These are phyloP conservation scores for Pulveroboletus ravenelii DNA, from an alignment of 768 basidiomycete species.

Conservation along the genomic window DNA sequence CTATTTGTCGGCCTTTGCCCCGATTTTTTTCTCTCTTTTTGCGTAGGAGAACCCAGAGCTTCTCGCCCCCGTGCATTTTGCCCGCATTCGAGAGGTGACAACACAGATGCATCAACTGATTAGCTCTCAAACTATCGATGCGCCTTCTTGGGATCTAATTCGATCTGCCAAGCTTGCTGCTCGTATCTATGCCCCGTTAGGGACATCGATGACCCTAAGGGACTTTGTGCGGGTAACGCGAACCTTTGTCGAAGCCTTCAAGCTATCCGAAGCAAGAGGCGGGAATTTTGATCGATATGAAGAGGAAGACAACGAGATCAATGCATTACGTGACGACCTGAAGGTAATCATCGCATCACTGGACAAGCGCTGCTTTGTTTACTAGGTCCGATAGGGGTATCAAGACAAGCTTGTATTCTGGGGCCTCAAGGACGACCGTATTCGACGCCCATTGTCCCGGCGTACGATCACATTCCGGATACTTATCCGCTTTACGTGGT, in stretches of 20 bases:
- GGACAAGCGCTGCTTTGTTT: background rate
- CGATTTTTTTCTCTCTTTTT: background rate
- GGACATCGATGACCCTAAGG: slow-evolving; percentile 79
- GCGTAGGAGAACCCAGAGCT: slow-evolving; percentile 66
- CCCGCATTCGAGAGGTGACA: slow-evolving; percentile 57
- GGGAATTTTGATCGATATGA: slow-evolving; percentile 23
- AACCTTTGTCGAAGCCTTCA: slow-evolving; percentile 75
- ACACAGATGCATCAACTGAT: slow-evolving; percentile 62
- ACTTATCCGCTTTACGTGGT: slow-evolving; percentile 60
- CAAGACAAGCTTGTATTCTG: slow-evolving; percentile 64
- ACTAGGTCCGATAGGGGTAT: slow-evolving; percentile 45
- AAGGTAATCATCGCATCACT: slow-evolving; percentile 40
- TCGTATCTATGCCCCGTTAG: slow-evolving; percentile 82
- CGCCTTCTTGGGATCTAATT: slow-evolving; percentile 79
- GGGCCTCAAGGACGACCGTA: slow-evolving; percentile 83
- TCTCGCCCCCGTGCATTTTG: slow-evolving; percentile 59
- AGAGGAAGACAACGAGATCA: slow-evolving; percentile 26
- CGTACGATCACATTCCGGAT: slow-evolving; percentile 59
- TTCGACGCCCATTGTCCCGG: slow-evolving; percentile 58
- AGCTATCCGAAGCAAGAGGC: slow-evolving; percentile 33
- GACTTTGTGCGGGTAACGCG: slow-evolving; percentile 76
- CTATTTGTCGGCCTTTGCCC: background rate
- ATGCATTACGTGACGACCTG: slow-evolving; percentile 47
- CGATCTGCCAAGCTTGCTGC: slow-evolving; percentile 73
- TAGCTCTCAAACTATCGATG: slow-evolving; percentile 72